Evolutionary conservation across 2,329 filamentous ascomycete species (phyloP), one percentile per base, ranked within the genome.

Genomic region (Cyanodermella asteris): DNA sequence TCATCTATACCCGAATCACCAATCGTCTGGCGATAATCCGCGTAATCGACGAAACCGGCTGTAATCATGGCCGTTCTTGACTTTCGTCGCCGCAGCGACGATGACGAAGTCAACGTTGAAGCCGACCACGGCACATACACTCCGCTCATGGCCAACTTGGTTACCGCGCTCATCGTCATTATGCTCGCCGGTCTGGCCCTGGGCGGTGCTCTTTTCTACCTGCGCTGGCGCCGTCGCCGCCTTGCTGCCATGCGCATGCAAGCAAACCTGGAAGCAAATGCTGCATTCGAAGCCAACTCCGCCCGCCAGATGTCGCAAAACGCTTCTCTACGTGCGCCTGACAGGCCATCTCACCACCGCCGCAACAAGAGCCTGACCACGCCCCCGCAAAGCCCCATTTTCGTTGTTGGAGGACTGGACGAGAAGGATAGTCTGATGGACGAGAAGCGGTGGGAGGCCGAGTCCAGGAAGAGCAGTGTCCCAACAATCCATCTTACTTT

Each of bases 401-500:
- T n/a, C n/a, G n/a, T n/a, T n/a, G n/a, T n/a, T n/a, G n/a, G n/a
- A n/a, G n/a, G n/a, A n/a, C n/a, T n/a, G n/a, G n/a, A n/a, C 40
- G 72, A 78, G 47, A 80, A 87, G 50, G 68, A 72, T 44, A 68
- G 68, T 35, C 70, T 90, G 51, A 67, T 84, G 36, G 62, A 70
- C 35, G 76, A 76, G n/a, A n/a, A n/a, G n/a, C n/a, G n/a, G n/a
- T n/a, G n/a, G n/a, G n/a, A n/a, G n/a, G n/a, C n/a, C n/a, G n/a
- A n/a, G n/a, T n/a, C n/a, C n/a, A n/a, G n/a, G n/a, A n/a, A n/a
- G n/a, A n/a, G n/a, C n/a, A 72, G 75, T n/a, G 77, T 94, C 15
- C 87, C 87, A 12, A 77, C 94, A 54, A 97, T 97, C 42, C 80
- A 82, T 51, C 91, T 97, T 49, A 94, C 87, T 18, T 94, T 97